Conservation (phyloP, 1,284 basidiomycete genomes). For the Apiotrichum gamsii region DNA sequence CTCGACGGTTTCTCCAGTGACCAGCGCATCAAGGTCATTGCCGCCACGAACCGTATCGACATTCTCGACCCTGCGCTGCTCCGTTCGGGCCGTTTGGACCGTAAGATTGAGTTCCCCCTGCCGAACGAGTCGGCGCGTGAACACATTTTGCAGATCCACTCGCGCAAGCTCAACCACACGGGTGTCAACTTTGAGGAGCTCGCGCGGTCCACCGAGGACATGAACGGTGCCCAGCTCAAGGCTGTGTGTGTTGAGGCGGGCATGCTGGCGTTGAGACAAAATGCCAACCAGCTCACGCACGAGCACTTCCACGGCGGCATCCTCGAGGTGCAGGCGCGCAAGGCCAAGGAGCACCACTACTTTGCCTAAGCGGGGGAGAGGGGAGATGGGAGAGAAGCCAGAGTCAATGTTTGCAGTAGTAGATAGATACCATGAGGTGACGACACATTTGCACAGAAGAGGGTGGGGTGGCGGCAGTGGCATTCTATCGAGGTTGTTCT, state of each 20-base stretch:
- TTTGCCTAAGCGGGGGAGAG: constrained; percentile 18
- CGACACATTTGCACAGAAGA: constrained; percentile 8
- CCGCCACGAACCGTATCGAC: constrained; percentile 97
- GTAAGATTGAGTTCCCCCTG: constrained; percentile 75
- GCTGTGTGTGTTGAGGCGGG: constrained; percentile 96
- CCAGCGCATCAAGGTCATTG: constrained; percentile 97
- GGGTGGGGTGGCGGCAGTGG: no score
- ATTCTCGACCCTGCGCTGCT: constrained; percentile 79
- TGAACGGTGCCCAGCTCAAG: constrained; percentile 63
- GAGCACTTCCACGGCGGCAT: constrained; percentile 90
- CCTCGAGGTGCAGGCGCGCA: constrained; percentile 91
- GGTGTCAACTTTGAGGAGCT: constrained; percentile 73
- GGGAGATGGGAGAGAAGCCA: constrained; percentile 2
- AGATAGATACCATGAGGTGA: constrained; percentile 13
- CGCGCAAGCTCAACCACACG: constrained; percentile 69
- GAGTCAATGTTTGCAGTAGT: constrained; percentile 5
- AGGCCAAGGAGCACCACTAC: constrained; percentile 71
- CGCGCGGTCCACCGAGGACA: constrained; percentile 67
- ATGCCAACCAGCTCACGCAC: constrained; percentile 79
- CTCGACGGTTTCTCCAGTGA: constrained; percentile 80
- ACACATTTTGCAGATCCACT: constrained; percentile 70
- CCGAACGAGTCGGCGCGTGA: constrained; percentile 68
- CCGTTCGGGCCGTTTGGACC: constrained; percentile 66
- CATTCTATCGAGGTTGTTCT: no score
- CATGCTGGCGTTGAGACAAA: constrained; percentile 79